phyloP scores from a whole-genome alignment of 2,329 filamentous ascomycete genomes.

The Apiospora saccharicola region DNA sequence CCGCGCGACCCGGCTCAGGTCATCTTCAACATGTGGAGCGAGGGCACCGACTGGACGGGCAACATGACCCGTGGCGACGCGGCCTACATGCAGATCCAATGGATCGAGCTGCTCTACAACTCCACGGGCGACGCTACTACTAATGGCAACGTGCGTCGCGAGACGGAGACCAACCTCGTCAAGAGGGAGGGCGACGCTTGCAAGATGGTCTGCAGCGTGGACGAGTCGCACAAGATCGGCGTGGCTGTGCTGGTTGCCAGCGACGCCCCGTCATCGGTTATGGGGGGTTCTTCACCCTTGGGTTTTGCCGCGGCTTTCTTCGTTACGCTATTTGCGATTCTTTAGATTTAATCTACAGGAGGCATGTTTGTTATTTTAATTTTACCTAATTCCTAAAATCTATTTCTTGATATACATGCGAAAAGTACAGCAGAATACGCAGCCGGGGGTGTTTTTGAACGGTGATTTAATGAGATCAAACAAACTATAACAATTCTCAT shows the following conservation, averaged over 20 bases:
- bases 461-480: not conserved
- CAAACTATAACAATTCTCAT: not conserved
- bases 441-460: not conserved
- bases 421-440: not conserved
- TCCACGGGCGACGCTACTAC: conserved; percentile 37
- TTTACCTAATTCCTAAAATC: not conserved
- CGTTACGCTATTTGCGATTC: not conserved
- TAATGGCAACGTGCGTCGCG: conserved; percentile 24
- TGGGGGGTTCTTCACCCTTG: not conserved
- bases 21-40: conserved; percentile 67
- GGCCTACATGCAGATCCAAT: conserved; percentile 67
- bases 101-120: conserved; percentile 68
- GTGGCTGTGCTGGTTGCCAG: conserved; percentile 41
- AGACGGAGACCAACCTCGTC: not conserved
- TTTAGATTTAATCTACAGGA: not conserved
- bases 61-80: conserved; percentile 59
- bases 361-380: not conserved
- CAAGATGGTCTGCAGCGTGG: conserved; percentile 44
- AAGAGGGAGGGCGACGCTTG: conserved; percentile 30
- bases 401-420: not conserved
- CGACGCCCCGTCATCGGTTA: not conserved
- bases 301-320: not conserved
- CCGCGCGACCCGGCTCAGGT: conserved; percentile 59
- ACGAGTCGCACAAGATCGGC: conserved; percentile 43
- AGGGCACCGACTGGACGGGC: conserved; percentile 66